phyloP scores from a whole-genome alignment of 192 early-diverging fungal genomes.

The Endogone sp. region DNA sequence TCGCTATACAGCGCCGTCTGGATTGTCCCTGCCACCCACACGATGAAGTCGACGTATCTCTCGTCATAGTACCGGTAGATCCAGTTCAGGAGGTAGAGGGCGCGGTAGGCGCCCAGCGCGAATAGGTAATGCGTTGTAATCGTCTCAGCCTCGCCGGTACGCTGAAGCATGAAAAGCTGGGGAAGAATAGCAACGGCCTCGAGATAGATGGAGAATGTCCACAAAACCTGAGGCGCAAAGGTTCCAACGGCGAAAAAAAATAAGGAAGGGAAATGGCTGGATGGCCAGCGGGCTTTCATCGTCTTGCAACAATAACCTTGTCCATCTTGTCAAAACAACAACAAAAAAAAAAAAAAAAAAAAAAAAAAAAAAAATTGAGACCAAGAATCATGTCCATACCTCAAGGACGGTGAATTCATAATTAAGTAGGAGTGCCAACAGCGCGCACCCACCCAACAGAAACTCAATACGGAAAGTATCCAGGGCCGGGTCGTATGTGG shows the following conservation, averaged over 20 bases:
- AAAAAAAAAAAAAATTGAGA: too few relatives aligned
- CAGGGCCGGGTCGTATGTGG: slow-evolving; percentile 87
- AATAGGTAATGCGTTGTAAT: slow-evolving; percentile 99
- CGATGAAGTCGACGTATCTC: slow-evolving; percentile 75
- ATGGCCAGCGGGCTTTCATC: neutral
- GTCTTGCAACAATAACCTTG: neutral
- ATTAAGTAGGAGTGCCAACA: slow-evolving; percentile 74
- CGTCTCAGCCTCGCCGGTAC: slow-evolving; percentile 98
- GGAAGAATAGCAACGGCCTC: slow-evolving; percentile 97
- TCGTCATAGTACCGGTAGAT: slow-evolving; percentile 82
- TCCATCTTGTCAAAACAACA: neutral
- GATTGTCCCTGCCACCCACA: slow-evolving; percentile 85
- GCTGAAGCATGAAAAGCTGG: slow-evolving; percentile 95
- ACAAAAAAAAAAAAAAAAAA: too few relatives aligned
- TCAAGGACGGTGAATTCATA: slow-evolving; percentile 66
- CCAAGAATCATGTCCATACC: slow-evolving; percentile 37
- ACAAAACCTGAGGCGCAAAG: slow-evolving; percentile 66
- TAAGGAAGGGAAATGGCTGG: neutral
- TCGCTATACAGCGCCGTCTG: slow-evolving; percentile 96
- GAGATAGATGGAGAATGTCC: slow-evolving; percentile 97
- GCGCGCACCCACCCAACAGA: slow-evolving; percentile 62
- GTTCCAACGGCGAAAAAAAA: neutral
- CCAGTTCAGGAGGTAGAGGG: slow-evolving; percentile 80
- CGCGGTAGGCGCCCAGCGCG: slow-evolving; percentile 82
- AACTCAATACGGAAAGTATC: slow-evolving; percentile 93